Evolutionary conservation across 208 protist species (phyloP).

Genomic region (Trypanosoma scelopori): DNA sequence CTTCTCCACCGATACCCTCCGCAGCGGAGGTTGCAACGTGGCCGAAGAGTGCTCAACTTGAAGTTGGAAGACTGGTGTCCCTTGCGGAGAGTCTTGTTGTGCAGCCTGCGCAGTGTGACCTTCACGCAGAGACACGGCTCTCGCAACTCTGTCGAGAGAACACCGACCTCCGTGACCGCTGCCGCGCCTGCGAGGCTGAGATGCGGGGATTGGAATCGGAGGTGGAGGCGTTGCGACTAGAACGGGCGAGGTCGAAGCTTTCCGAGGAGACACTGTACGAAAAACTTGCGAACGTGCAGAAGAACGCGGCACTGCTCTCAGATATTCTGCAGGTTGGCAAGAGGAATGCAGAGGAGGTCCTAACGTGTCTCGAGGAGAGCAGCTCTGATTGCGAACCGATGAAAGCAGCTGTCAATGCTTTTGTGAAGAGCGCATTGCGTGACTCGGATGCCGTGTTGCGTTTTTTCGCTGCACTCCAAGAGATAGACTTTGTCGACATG

Average conservation of each 20-base stretch:
- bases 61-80: slow-evolving; percentile 42
- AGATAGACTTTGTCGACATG: slow-evolving; percentile 62
- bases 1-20: slow-evolving; percentile 22
- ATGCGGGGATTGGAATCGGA: slow-evolving; percentile 26
- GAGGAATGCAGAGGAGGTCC: slow-evolving; percentile 52
- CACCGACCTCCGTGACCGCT: slow-evolving; percentile 38
- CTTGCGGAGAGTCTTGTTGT: slow-evolving; percentile 49
- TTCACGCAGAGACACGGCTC: slow-evolving; percentile 41
- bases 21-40: slow-evolving; percentile 34
- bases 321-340: slow-evolving; percentile 58
- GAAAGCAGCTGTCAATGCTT: slow-evolving; percentile 23
- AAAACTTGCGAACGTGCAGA: slow-evolving; percentile 61
- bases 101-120: slow-evolving; percentile 55
- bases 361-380: slow-evolving; percentile 16
- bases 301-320: slow-evolving; percentile 70
- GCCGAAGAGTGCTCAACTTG: slow-evolving; percentile 46
- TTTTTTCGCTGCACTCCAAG: slow-evolving; percentile 66
- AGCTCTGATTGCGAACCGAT: background rate
- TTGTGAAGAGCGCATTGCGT: slow-evolving; percentile 67
- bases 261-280: slow-evolving; percentile 36
- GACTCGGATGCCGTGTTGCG: slow-evolving; percentile 63
- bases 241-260: slow-evolving; percentile 34
- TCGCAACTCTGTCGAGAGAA: slow-evolving; percentile 49
- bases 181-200: slow-evolving; percentile 9
- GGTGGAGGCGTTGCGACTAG: slow-evolving; percentile 35